These are phyloP conservation scores for Viscum album DNA, from an alignment of 177 flowering plant genomes.

Conservation along the genomic window DNA sequence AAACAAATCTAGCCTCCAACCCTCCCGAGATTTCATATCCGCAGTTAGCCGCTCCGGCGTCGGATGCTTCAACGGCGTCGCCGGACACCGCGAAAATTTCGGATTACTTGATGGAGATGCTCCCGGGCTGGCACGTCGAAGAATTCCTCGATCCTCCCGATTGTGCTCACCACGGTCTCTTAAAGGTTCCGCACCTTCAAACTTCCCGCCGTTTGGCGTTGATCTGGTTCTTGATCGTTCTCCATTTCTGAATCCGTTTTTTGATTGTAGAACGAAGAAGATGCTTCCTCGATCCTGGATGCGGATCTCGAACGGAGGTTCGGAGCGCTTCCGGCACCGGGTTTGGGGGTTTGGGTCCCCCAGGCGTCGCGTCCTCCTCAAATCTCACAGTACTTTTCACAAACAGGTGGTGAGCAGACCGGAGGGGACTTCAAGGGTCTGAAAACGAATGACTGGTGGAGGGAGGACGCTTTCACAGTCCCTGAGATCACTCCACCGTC, in stretches of 20 bases:
- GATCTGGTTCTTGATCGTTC: no score
- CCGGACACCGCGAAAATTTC: conserved; percentile 40
- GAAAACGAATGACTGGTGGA: conserved; percentile 21
- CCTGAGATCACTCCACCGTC: conserved; percentile 41
- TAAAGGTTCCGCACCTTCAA: conserved; percentile 45
- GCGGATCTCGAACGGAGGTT: conserved; percentile 22
- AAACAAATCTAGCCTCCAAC: neutral
- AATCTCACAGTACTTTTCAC: conserved; percentile 6
- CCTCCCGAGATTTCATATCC: no score
- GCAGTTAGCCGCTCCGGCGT: neutral
- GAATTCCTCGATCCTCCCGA: conserved; percentile 51
- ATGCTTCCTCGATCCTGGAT: conserved; percentile 25
- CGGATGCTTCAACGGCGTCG: neutral
- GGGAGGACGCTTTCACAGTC: conserved; percentile 44
- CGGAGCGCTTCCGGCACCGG: conserved; percentile 22
- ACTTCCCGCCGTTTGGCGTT: no score
- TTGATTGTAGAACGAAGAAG: conserved; percentile 29
- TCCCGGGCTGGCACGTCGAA: conserved; percentile 91
- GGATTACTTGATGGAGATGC: conserved; percentile 65
- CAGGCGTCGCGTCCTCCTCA: conserved; percentile 29
- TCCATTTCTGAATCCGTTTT: neutral
- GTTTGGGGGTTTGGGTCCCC: conserved; percentile 50
- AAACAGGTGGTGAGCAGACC: conserved; percentile 8
- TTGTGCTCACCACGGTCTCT: conserved; percentile 35
- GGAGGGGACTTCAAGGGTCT: conserved; percentile 23